Evolutionary conservation across 805 yeast genomes (phyloP).

Genomic region (Wickerhamiella allomyrinae): DNA sequence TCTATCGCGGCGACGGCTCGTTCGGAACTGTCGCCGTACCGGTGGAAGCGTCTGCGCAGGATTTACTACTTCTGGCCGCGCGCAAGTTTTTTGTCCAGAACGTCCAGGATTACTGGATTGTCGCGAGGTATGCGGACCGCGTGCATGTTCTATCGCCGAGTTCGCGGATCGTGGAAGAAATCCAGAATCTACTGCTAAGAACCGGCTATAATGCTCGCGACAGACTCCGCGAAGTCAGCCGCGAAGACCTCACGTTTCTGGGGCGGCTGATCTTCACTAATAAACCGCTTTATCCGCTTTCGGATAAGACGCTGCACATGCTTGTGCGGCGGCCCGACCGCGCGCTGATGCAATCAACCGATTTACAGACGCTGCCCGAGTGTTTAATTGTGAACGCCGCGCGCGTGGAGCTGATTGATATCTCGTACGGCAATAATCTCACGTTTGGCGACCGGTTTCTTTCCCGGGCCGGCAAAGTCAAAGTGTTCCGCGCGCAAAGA

Average conservation of each 20-base stretch:
- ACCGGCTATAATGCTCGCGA: conserved; percentile 13
- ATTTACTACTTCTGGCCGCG: conserved; percentile 53
- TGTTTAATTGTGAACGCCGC: background rate
- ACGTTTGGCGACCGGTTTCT: background rate
- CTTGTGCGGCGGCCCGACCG: background rate
- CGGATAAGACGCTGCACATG: background rate
- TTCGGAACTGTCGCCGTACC: conserved; percentile 75
- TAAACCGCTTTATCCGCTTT: background rate
- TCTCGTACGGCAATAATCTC: background rate
- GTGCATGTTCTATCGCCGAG: conserved; percentile 9
- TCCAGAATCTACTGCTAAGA: conserved; percentile 8
- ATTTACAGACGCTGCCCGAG: conserved; percentile 1
- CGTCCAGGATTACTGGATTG: conserved; percentile 11
- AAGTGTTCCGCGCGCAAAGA: background rate
- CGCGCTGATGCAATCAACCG: conserved; percentile 8
- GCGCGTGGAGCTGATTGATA: background rate
- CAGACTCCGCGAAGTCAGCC: conserved; percentile 9
- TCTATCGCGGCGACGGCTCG: conserved; percentile 71
- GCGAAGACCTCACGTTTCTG: conserved; percentile 17
- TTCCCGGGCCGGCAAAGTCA: background rate
- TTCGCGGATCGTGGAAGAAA: conserved; percentile 8
- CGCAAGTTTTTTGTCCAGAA: conserved; percentile 41
- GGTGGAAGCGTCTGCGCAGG: conserved; percentile 61
- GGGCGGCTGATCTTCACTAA: conserved; percentile 14
- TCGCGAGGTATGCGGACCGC: conserved; percentile 10